Conservation (phyloP, 441 rosid genomes). For the Populus hybrid region DNA sequence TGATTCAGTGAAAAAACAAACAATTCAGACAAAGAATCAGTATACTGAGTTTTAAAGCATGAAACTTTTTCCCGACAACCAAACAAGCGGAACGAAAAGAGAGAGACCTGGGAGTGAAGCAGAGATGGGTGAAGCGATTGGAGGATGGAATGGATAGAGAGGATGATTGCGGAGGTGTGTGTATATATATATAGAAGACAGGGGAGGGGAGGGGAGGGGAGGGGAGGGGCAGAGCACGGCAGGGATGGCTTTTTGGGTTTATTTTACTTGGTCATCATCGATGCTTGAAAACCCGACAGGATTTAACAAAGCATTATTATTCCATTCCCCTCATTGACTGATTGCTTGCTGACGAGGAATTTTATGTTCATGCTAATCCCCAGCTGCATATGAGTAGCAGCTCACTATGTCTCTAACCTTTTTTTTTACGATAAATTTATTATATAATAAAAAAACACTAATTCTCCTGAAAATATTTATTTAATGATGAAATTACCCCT, state of each 20-base stretch:
- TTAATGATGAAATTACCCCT: too few relatives aligned
- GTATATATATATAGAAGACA: not conserved
- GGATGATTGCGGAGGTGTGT: not conserved
- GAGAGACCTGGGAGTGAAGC: not conserved
- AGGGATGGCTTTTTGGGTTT: not conserved
- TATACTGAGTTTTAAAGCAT: not conserved
- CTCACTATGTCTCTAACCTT: not conserved
- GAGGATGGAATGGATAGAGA: not conserved
- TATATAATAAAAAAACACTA: too few relatives aligned
- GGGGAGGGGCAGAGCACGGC: not conserved
- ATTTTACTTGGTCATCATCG: conserved; percentile 9
- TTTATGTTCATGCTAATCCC: conserved; percentile 1
- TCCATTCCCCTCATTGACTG: not conserved
- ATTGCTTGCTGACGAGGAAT: not conserved
- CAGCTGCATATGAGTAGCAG: not conserved
- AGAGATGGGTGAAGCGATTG: too few relatives aligned
- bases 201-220: not conserved
- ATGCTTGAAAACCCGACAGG: not conserved
- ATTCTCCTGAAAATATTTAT: not conserved
- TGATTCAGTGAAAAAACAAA: not conserved
- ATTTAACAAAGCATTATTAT: not conserved
- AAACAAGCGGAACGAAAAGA: not conserved
- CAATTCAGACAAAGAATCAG: not conserved
- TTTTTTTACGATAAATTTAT: too few relatives aligned
- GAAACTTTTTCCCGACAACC: not conserved